Evolutionary conservation across 2,329 filamentous ascomycete species (phyloP), one percentile per base, ranked within the genome.

Genomic region (Aspergillus sp.): DNA sequence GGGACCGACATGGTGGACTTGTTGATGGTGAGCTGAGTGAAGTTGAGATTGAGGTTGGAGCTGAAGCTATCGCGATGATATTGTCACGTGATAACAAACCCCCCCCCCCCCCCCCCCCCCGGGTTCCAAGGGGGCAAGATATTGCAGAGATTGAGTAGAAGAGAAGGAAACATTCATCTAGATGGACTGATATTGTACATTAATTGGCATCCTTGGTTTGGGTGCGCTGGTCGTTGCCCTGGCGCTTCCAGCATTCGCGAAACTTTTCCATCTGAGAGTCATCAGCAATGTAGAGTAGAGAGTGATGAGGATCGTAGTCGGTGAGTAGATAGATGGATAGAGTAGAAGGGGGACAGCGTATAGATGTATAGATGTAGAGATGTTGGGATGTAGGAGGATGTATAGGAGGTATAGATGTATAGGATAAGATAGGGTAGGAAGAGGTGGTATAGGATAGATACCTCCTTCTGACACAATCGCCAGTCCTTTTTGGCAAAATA

Each of bases 401-500:
- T 2, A 7, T n/a, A 48, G 6, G 3, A 9, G 14, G 17, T 29
- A 3, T 4, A 19, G n/a, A 42, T 45, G 19, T 31, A 20, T 25
- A 16, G 41, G 16, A n/a, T 17, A 49, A 21, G 19, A 6, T 20
- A n/a, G n/a, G n/a, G n/a, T n/a, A n/a, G n/a, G n/a, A n/a, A n/a
- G n/a, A n/a, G 29, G 29, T 32, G 23, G 40, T 16, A 49, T 29
- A 23, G 5, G 38, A 41, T 20, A 31, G 13, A 76, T 71, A 96
- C 93, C 84, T 97, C 93, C 60, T 85, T 80, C 68, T 88, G 88
- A 74, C 94, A 99, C 53, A 82, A 80, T 62, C 94, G 81, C 93
- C 94, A 99, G 70, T 99, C 94, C 71, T 92, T 96, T 81, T 92
- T 96, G 50, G 93, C 91, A 68, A 85, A 96, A 72, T 95, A 96